A percentile compares a stretch with the other conserved stretches of the same genome.
These are phyloP conservation scores for Ganoderma resinaceum DNA, from an alignment of 1,284 basidiomycete species.

Conservation along the genomic window DNA sequence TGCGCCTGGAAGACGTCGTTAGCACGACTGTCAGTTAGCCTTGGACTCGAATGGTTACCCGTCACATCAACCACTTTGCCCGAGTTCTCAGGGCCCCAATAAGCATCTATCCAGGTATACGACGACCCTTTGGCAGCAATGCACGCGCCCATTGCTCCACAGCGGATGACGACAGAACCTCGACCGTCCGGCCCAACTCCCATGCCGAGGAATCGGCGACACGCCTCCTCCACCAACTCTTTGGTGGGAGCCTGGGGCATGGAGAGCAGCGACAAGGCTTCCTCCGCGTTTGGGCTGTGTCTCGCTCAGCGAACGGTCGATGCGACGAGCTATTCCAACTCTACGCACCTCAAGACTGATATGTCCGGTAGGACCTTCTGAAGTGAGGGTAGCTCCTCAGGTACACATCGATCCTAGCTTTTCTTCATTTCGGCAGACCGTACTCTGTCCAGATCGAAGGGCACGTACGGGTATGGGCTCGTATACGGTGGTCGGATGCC, in stretches of 20 bases:
- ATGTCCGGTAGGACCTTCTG: constrained; percentile 66
- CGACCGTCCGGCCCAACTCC: constrained; percentile 56
- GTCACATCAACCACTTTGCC: constrained; percentile 83
- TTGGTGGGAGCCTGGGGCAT: constrained; percentile 55
- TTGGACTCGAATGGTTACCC: constrained; percentile 49
- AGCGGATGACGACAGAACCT: constrained; percentile 77
- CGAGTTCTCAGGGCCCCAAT: constrained; percentile 60
- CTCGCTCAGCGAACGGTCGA: neutral
- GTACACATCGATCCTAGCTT: constrained; percentile 76
- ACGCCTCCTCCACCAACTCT: constrained; percentile 66
- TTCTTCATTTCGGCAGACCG: constrained; percentile 4
- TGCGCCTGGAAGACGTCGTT: constrained; percentile 60
- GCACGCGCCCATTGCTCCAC: constrained; percentile 81
- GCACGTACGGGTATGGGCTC: constrained; percentile 86
- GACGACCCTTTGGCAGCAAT: constrained; percentile 44
- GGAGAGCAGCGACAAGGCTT: constrained; percentile 72
- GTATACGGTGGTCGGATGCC: constrained; percentile 76
- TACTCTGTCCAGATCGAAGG: neutral
- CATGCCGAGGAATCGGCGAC: constrained; percentile 60
- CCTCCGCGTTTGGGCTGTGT: constrained; percentile 78
- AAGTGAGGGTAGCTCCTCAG: constrained; percentile 78
- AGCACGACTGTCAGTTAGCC: constrained; percentile 6
- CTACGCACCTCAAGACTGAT: constrained; percentile 67
- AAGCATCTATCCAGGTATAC: constrained; percentile 78
- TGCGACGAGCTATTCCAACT: neutral